Base-by-base conservation (phyloP, 2,329 filamentous ascomycete genomes). In the Diplodia seriata region DNA sequence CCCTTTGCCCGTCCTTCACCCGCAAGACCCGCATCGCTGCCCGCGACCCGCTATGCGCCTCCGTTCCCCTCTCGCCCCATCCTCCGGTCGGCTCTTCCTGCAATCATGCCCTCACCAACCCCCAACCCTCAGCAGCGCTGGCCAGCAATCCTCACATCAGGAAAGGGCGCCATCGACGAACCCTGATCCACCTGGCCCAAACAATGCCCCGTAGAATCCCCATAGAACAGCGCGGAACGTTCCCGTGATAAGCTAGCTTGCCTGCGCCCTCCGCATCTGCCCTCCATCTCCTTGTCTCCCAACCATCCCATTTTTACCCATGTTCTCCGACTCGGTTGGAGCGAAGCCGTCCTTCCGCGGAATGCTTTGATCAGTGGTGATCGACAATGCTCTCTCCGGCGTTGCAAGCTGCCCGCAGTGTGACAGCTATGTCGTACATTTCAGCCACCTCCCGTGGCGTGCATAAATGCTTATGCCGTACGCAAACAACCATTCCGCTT, bases 381-480 rank as follows among this genome's bases (percentile, higher is more conserved):
- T 63, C 43, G 57, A 15, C 38, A 31, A 38, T 3, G 3, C 11
- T 11, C 36, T 38, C 36, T 11, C 8, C 8, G 36, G 36, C 36
- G 8, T 38, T 12, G 11, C 36, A 38, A 11, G 9, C 8, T 36
- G 33, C 3, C 33, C 8, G 33, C 33, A 33, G 31, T 43, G 40
- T 43, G 40, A 43, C 18, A 47, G 3, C 1, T 47, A n/a, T 11
- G 51, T 33, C 51, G 51, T 55, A 31, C 33, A 38, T 38, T 38
- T 12, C 56, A 36, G 56, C 56, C 56, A 63, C 59, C 59, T 63
- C 29, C 59, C 59, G 40, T 50, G 29, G 18, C 59, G 43, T 63
- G 59, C 47, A 61, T 61, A 33, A 33, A 49, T 49, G 38, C 26
- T 43, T 29, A 29, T 57, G 20, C 18, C 18, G 40, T 43, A 43